Evolutionary conservation across 768 basidiomycete species (phyloP).

Genomic region (Chlorophyllum brunneum): DNA sequence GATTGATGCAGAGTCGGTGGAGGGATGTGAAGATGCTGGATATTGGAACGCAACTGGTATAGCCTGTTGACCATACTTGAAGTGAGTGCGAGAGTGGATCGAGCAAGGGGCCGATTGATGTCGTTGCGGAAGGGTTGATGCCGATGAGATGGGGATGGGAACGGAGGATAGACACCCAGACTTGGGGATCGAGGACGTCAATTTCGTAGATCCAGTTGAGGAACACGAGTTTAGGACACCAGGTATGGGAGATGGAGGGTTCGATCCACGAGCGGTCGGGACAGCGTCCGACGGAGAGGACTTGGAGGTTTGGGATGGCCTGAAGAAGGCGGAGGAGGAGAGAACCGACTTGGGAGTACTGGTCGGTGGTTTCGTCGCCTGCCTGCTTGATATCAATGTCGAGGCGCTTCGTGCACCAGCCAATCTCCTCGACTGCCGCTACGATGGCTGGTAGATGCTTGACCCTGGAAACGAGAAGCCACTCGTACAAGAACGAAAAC

Average conservation of each 20-base stretch:
- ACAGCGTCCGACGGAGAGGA: constrained; percentile 17
- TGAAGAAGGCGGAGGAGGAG: constrained; percentile 15
- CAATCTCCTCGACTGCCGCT: constrained; percentile 9
- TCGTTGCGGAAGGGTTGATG: constrained; percentile 12
- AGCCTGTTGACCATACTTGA: not conserved
- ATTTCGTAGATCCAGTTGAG: constrained; percentile 16
- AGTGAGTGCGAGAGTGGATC: not conserved
- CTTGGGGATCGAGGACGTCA: not conserved
- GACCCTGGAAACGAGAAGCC: constrained; percentile 17
- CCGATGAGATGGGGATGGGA: constrained; percentile 15
- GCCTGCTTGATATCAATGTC: constrained; percentile 14
- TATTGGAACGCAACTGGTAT: not conserved
- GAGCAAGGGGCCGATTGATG: not conserved
- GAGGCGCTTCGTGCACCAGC: constrained; percentile 23
- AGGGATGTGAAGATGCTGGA: not conserved
- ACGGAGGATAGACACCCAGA: constrained; percentile 16
- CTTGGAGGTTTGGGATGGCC: constrained; percentile 18
- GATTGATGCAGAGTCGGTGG: not conserved
- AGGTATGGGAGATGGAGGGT: not conserved
- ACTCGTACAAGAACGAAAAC: constrained; percentile 19
- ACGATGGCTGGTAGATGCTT: constrained; percentile 13
- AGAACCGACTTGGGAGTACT: not conserved
- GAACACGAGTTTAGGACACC: constrained; percentile 14
- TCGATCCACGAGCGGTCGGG: constrained; percentile 8
- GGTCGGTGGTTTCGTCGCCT: constrained; percentile 11